Conservation (phyloP, 192 early-diverging fungal species). For the Coemansia sp. region DNA sequence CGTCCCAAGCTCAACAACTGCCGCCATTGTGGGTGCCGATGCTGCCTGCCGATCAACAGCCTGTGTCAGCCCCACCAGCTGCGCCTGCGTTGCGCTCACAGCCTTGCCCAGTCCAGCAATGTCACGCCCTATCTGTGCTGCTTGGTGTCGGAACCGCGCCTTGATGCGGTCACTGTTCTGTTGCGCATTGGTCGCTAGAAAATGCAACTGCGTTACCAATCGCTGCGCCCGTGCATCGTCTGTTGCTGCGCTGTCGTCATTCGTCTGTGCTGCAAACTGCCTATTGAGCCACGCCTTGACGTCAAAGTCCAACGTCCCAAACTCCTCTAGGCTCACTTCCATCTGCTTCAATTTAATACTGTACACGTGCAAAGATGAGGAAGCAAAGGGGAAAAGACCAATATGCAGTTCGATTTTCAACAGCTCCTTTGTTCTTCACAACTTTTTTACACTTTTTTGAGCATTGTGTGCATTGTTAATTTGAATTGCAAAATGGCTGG, state of each 20-base stretch:
- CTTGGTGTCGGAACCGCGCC: slow-evolving; percentile 49
- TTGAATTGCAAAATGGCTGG: slow-evolving; percentile 15
- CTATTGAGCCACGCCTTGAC: slow-evolving; percentile 45
- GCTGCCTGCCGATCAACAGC: slow-evolving; percentile 20
- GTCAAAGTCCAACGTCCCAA: slow-evolving; percentile 31
- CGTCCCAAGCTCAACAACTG: slow-evolving; percentile 25
- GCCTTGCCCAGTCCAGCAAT: slow-evolving; percentile 28
- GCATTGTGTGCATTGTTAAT: not conserved
- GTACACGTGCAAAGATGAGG: not conserved
- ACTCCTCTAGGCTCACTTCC: slow-evolving; percentile 43
- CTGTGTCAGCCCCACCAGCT: slow-evolving; percentile 12
- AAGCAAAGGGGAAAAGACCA: not conserved
- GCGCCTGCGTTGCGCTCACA: slow-evolving; percentile 28
- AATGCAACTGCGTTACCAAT: slow-evolving; percentile 45
- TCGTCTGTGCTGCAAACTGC: slow-evolving; percentile 26
- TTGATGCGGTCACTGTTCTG: slow-evolving; percentile 49
- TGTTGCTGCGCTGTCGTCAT: not conserved
- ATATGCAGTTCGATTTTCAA: not conserved
- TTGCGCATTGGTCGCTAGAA: slow-evolving; percentile 45
- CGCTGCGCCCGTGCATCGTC: slow-evolving; percentile 24
- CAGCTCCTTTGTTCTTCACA: not conserved
- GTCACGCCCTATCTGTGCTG: slow-evolving; percentile 39
- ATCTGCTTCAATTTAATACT: slow-evolving; percentile 6
- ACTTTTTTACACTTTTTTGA: too few species aligned
- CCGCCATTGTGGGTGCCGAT: slow-evolving; percentile 19